These are phyloP conservation scores for Auriscalpium vulgare DNA, from an alignment of 768 basidiomycete species.

Conservation along the genomic window DNA sequence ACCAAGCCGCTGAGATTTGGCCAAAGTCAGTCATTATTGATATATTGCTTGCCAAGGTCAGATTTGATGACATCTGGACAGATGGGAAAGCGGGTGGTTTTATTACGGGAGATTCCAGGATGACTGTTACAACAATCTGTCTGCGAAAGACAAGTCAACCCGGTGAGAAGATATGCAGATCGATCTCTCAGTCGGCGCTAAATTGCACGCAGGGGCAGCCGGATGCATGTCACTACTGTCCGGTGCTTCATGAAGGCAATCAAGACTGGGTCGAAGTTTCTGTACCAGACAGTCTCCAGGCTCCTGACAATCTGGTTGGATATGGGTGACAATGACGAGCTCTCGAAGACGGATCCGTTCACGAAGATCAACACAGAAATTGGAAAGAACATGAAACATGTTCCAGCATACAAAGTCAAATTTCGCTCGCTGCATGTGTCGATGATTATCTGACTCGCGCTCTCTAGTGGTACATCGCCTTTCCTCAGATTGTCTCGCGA, in stretches of 20 bases:
- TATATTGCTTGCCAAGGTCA: not conserved
- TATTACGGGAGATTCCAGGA: slow-evolving; percentile 89
- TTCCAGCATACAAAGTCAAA: slow-evolving; percentile 74
- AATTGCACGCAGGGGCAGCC: slow-evolving; percentile 38
- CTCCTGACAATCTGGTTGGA: slow-evolving; percentile 94
- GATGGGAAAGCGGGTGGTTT: slow-evolving; percentile 82
- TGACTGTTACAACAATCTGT: slow-evolving; percentile 54
- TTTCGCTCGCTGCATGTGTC: not conserved
- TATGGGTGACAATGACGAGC: slow-evolving; percentile 52
- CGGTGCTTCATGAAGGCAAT: slow-evolving; percentile 65
- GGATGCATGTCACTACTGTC: slow-evolving; percentile 61
- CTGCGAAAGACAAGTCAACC: slow-evolving; percentile 32
- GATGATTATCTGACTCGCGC: not conserved
- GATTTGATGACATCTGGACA: slow-evolving; percentile 19
- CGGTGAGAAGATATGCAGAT: slow-evolving; percentile 29
- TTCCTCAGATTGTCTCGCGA: slow-evolving; percentile 94
- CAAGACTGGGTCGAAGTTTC: slow-evolving; percentile 82
- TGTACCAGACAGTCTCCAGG: slow-evolving; percentile 92
- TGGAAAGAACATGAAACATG: slow-evolving; percentile 42
- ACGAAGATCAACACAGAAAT: slow-evolving; percentile 51
- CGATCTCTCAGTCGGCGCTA: not conserved
- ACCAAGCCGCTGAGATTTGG: slow-evolving; percentile 39
- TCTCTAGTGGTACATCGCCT: slow-evolving; percentile 86
- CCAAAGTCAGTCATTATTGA: slow-evolving; percentile 32
- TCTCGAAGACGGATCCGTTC: slow-evolving; percentile 30